Percentiles rank a stretch among this genome's conserved stretches.
These are phyloP conservation scores for Rhododendron kiyosumense DNA, from an alignment of 148 eudicot genomes.

Conservation along the genomic window DNA sequence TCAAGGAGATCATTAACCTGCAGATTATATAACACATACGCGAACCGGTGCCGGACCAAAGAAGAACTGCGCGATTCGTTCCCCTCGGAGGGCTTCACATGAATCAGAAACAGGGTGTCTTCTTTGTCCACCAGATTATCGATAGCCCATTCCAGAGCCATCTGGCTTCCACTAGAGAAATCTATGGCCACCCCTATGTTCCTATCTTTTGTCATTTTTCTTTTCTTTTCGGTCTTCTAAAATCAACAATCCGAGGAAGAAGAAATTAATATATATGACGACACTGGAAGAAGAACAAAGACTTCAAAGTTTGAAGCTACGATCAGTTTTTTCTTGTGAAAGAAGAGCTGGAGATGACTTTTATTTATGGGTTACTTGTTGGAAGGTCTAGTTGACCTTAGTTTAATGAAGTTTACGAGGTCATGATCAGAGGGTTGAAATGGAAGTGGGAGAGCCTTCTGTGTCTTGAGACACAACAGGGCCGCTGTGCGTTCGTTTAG, in stretches of 20 bases:
- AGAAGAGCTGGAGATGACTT: neutral
- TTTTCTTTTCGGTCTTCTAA: neutral
- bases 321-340: neutral
- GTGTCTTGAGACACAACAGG: no score
- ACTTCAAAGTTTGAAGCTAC: neutral
- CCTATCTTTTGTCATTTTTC: constrained; percentile 18
- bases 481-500: no score
- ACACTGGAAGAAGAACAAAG: neutral
- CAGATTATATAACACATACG: constrained; percentile 19
- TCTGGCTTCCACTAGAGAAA: constrained; percentile 43
- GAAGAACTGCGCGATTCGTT: constrained; percentile 33
- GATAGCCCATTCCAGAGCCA: constrained; percentile 44
- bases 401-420: neutral
- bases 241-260: neutral
- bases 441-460: no score
- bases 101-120: constrained; percentile 24
- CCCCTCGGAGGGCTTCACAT: constrained; percentile 19
- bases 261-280: neutral
- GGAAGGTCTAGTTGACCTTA: neutral
- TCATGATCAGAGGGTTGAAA: neutral
- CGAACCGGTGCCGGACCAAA: constrained; percentile 37
- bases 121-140: constrained; percentile 20
- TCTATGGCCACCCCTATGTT: constrained; percentile 43
- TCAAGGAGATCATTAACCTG: neutral
- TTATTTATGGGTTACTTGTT: neutral